Evolutionary conservation across 2,329 filamentous ascomycete genomes (phyloP).

Genomic region (Fusarium paranaense): DNA sequence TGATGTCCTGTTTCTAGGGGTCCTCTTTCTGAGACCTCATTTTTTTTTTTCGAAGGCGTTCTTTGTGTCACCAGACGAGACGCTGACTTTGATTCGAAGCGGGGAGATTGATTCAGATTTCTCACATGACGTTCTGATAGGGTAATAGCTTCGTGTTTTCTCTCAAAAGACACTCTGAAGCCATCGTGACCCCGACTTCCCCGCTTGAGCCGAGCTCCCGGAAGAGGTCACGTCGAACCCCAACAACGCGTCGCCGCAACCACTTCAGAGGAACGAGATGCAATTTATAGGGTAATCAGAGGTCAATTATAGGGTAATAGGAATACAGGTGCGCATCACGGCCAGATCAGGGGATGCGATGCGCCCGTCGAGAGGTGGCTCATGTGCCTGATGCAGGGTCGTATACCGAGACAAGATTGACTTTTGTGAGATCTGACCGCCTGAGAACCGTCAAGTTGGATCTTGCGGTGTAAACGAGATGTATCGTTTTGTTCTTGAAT

Average conservation of each 20-base stretch:
- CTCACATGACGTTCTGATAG: slow-evolving; percentile 2
- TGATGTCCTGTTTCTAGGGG: neutral
- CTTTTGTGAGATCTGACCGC: neutral
- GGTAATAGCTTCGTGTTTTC: neutral
- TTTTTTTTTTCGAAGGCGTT: too few species aligned
- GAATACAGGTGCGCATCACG: slow-evolving; percentile 3
- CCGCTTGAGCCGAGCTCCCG: neutral
- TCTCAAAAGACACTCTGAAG: neutral
- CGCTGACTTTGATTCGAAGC: neutral
- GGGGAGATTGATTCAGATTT: neutral
- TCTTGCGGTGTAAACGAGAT: neutral
- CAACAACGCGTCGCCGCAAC: neutral
- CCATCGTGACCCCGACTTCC: neutral
- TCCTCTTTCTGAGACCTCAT: neutral
- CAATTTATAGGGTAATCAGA: slow-evolving; percentile 6
- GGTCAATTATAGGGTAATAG: slow-evolving; percentile 19
- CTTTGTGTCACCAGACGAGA: neutral
- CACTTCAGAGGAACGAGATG: neutral
- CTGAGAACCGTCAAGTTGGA: neutral
- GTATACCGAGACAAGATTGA: neutral
- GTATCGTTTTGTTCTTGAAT: neutral
- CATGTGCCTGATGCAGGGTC: neutral
- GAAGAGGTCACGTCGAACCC: neutral
- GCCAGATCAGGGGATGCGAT: neutral
- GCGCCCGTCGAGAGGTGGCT: neutral